Base-by-base conservation (phyloP, 352 stramenopile species). In the Phytophthora megakarya region DNA sequence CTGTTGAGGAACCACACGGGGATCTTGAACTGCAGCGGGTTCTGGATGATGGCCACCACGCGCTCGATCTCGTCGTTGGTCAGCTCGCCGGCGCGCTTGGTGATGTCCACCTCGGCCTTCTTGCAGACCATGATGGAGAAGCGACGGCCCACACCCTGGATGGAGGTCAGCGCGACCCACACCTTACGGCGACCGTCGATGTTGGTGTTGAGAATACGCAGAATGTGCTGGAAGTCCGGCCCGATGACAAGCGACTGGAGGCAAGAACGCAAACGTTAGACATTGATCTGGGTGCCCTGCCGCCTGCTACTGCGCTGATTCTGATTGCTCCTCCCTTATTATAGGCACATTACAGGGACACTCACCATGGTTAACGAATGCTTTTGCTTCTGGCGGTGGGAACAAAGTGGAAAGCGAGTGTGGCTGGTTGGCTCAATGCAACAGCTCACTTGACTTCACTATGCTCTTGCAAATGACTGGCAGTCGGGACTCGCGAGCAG, bases 201-300 rank as follows among this genome's bases (percentile, higher is more conserved):
- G 91, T 99, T 99, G 68, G 97, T 99, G 89, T 99, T 99, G 73
- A 99, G 96, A 85, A 99, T 99, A 99, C 97, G 97, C 73, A 99
- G 93, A 90, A 99, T 99, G 92, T 99, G 97, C 84, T 99, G 97
- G 86, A 99, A 99, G 81, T 99, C 97, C 76, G 87, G 91, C 74
- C 92, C 90, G 76, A 95, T 93, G 73, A 95, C 86, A 84, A 95
- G 86, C 80, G 86, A 95, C 86, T 95, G 63, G 35, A 35, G 46
- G 43, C 2, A 32, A 51, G 28, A 68, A 35, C 32, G 38, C 3
- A 59, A 63, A 32, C 52, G 45, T 60, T 59, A 71, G 45, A n/a
- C n/a, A n/a, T n/a, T n/a, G n/a, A n/a, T n/a, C n/a, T n/a, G n/a
- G n/a, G n/a, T n/a, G n/a, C n/a, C n/a, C n/a, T n/a, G n/a, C n/a